Evolutionary conservation across 805 yeast species (phyloP), one percentile per base, ranked within the genome.

Genomic region (Myxozyma lipomycoides): DNA sequence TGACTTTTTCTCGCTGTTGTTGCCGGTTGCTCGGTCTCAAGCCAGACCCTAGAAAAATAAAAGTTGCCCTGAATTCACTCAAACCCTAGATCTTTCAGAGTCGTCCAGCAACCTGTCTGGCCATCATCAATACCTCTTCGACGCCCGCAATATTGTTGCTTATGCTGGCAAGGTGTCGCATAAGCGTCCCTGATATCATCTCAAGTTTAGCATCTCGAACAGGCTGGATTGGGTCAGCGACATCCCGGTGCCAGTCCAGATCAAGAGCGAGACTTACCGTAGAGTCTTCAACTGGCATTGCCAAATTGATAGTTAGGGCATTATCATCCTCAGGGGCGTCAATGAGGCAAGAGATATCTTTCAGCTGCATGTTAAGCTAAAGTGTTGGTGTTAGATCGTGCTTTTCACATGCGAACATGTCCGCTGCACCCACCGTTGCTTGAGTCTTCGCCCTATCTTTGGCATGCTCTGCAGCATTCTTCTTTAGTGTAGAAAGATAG

Each of bases 401-500:
- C n/a, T n/a, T n/a, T n/a, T n/a, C n/a, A n/a, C n/a, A n/a, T n/a
- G n/a, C n/a, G n/a, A n/a, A n/a, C n/a, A n/a, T n/a, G n/a, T n/a
- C n/a, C n/a, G n/a, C n/a, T n/a, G n/a, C n/a, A n/a, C 12, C 12
- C 12, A 28, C 32, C 32, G 12, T 28, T 7, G 32, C 32, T 7
- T 28, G 32, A 9, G 7, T 28, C 12, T 28, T 28, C 32, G 7
- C 32, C 12, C 32, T 28, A 28, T 28, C 32, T 28, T 28, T 28
- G 32, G 32, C 32, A 28, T 28, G 32, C 32, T 28, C 32, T 24
- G 39, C 43, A 6, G 57, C 58, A 21, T 54, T 47, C 7, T 41
- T 45, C 36, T 21, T 40, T 41, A 54, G 28, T 3, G 48, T 41
- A 40, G 40, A 41, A 25, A 51, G 24, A 39, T 54, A 52, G 19